Conservation (phyloP, 1,284 basidiomycete species). For the Irpex sp. region DNA sequence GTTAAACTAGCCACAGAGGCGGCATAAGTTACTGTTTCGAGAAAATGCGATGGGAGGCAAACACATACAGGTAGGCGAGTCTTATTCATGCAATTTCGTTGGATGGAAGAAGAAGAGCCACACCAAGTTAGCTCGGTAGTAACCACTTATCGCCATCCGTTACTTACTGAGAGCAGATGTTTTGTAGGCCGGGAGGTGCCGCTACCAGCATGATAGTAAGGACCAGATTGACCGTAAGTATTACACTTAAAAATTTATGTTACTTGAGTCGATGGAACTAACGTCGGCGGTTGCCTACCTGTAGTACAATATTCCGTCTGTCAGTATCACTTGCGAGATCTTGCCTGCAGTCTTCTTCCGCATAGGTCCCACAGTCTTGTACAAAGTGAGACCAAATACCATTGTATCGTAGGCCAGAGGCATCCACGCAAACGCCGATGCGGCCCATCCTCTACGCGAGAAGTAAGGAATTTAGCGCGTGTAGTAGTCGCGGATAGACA, state of each 20-base stretch:
- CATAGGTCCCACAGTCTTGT: background rate
- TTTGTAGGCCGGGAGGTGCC: conserved; percentile 37
- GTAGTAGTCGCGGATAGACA: background rate
- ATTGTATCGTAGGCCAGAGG: conserved; percentile 53
- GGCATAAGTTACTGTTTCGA: background rate
- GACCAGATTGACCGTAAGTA: conserved; percentile 41
- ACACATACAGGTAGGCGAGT: background rate
- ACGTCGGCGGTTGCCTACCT: conserved; percentile 25
- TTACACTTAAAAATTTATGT: conserved; percentile 32
- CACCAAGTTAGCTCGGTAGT: background rate
- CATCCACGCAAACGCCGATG: conserved; percentile 51
- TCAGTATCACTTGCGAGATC: conserved; percentile 34
- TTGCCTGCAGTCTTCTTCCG: conserved; percentile 2
- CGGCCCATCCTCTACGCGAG: conserved; percentile 20
- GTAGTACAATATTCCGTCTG: conserved; percentile 49
- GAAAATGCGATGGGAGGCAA: background rate
- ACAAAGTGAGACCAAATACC: conserved; percentile 35
- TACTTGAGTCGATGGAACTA: background rate
- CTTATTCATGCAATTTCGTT: background rate
- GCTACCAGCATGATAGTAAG: conserved; percentile 44
- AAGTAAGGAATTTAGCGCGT: background rate
- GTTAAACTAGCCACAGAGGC: conserved; percentile 8
- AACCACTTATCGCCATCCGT: background rate
- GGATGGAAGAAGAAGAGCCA: background rate
- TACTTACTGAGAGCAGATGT: conserved; percentile 45